phyloP scores from a whole-genome alignment of 108 stramenopile species.

The Nitzschia palea region DNA sequence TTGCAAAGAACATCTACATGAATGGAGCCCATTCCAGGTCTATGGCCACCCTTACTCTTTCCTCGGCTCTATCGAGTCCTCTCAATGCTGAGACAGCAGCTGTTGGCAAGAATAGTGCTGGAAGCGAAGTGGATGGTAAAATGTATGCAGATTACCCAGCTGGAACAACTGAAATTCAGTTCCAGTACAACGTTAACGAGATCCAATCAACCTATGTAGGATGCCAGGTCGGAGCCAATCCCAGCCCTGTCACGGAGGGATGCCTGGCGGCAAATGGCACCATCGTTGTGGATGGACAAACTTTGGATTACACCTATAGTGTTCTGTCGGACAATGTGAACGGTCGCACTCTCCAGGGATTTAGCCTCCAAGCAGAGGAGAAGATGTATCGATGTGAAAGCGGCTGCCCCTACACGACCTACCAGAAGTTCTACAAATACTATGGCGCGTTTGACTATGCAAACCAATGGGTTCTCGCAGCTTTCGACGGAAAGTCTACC shows the following conservation, averaged over 20 bases:
- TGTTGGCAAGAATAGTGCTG: constrained; percentile 41
- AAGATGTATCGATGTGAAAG: constrained; percentile 36
- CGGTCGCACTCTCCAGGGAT: constrained; percentile 55
- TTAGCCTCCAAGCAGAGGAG: constrained; percentile 46
- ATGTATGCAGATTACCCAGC: constrained; percentile 28
- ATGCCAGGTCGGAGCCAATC: constrained; percentile 69
- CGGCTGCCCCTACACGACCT: constrained; percentile 52
- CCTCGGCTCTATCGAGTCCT: constrained; percentile 25
- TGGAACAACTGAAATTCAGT: constrained; percentile 36
- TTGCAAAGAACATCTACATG: constrained; percentile 52
- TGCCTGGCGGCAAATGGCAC: constrained; percentile 39
- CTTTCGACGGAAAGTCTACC: constrained; percentile 49
- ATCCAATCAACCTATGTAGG: constrained; percentile 48
- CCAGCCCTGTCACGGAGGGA: constrained; percentile 29
- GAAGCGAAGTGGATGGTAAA: constrained; percentile 43
- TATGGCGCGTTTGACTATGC: constrained; percentile 75
- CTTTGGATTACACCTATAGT: constrained; percentile 42
- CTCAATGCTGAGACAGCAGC: constrained; percentile 35
- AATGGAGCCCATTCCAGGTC: constrained; percentile 72
- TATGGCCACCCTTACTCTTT: constrained; percentile 50
- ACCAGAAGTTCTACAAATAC: constrained; percentile 57
- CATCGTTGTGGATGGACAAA: constrained; percentile 1
- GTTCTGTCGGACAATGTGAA: constrained; percentile 52
- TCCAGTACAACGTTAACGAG: constrained; percentile 55
- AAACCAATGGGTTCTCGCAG: constrained; percentile 68